A percentile compares a stretch with the other conserved stretches of the same genome.
Conservation (phyloP, 208 protist genomes). For the Acanthamoeba lenticulata region DNA sequence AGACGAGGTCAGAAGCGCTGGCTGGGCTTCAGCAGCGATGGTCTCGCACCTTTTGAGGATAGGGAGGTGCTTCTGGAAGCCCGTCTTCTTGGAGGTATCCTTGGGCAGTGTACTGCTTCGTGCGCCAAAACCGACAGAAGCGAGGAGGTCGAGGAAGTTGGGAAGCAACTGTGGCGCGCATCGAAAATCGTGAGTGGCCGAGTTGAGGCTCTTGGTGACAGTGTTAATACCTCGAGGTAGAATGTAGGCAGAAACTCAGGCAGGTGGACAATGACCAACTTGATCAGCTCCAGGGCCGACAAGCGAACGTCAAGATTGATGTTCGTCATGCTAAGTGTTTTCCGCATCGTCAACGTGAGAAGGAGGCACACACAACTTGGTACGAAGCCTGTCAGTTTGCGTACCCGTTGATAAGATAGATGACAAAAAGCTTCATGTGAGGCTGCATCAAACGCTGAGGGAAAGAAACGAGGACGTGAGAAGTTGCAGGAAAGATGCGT, state of each 20-base stretch:
- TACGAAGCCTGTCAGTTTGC: neutral
- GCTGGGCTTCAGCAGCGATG: too few relatives aligned
- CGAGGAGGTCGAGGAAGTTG: conserved; percentile 32
- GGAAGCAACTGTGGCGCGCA: neutral
- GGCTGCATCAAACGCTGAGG: conserved; percentile 48
- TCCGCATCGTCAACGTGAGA: neutral
- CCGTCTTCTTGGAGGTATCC: conserved; percentile 52
- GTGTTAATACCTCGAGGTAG: conserved; percentile 5
- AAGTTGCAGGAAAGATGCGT: neutral
- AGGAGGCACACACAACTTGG: neutral
- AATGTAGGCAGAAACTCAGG: conserved; percentile 35
- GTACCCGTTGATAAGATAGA: conserved; percentile 45
- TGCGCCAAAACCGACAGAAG: conserved; percentile 15
- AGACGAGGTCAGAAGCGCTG: too few relatives aligned
- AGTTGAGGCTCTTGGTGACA: neutral
- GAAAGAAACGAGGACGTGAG: neutral
- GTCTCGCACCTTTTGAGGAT: neutral
- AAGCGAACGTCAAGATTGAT: conserved; percentile 51
- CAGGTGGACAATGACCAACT: conserved; percentile 21
- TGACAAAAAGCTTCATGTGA: conserved; percentile 37
- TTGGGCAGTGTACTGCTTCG: conserved; percentile 27
- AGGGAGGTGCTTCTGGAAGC: conserved; percentile 26
- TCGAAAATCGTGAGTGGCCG: neutral
- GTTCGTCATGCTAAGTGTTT: neutral
- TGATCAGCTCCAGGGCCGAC: conserved; percentile 18